A percentile compares a stretch with the other conserved stretches of the same genome.
These are phyloP conservation scores for Cymbopogon citratus DNA, from an alignment of 176 grass and related monocot species.

Conservation along the genomic window DNA sequence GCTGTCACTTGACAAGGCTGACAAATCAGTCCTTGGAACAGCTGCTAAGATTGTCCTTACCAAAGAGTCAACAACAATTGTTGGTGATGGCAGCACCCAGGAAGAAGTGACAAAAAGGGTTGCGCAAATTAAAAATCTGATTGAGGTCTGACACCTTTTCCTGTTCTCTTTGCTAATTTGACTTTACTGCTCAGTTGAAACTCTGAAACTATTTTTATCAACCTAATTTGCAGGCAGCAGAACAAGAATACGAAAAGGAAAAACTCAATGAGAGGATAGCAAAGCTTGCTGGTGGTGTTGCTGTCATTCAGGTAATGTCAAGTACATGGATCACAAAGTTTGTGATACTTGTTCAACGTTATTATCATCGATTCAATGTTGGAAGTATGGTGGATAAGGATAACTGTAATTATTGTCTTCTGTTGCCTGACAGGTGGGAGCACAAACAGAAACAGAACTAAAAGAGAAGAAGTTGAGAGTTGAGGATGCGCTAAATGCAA, in stretches of 20 bases:
- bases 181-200: background rate
- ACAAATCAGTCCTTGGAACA: no score
- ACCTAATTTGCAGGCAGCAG: conserved; percentile 52
- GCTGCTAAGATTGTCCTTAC: no score
- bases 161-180: background rate
- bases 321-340: background rate
- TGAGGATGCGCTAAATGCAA: no score
- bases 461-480: no score
- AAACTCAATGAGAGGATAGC: conserved; percentile 98
- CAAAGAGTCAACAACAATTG: no score
- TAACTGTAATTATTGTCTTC: no score
- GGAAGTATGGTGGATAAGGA: background rate
- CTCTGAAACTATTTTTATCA: background rate
- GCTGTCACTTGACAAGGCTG: no score
- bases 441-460: no score
- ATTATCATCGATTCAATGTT: background rate
- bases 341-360: background rate
- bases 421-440: no score
- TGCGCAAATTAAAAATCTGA: conserved; percentile 86
- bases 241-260: conserved; percentile 99
- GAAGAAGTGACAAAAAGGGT: no score
- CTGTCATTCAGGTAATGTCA: conserved; percentile 86
- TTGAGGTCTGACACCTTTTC: conserved; percentile 53
- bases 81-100: no score
- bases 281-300: conserved; percentile 96